Base-by-base conservation (phyloP, 176 grass and related monocot species). In the Thalia dealbata region DNA sequence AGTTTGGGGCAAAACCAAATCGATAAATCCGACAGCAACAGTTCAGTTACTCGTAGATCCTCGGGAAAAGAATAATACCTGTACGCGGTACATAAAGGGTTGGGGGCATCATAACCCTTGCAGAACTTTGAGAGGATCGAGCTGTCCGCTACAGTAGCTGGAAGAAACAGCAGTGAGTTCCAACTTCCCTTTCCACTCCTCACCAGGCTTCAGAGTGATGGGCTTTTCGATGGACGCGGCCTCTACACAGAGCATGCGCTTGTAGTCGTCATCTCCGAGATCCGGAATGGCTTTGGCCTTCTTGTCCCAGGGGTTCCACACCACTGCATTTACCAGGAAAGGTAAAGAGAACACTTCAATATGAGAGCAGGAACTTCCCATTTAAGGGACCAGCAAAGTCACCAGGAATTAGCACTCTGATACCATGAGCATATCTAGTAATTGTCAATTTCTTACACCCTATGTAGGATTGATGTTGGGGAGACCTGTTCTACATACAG, bases 221-320 rank as follows among this genome's bases (percentile, higher is more conserved):
- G 69, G 24, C 50, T 72, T 72, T 46, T 72, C 69, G 15, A 72
- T 72, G 69, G 46, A n/a, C 19, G 69, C 69, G 52, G 69, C 69
- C 10, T 72, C 69, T 18, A 72, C 69, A 0, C 46, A 72, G 5
- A 72, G 44, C 69, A 72, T 72, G 9, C 25, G 22, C 23, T 72
- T 72, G 16, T 72, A 72, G 7, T 72, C 69, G 15, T 72, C 69
- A 54, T 72, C 69, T 29, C 69, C 69, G 52, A 72, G 41, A 72
- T 72, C 69, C 30, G 69, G 69, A 42, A 72, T 72, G 10, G 69
- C 46, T 72, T 72, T 72, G 46, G 69, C 46, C 24, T 52, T 72
- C 26, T 15, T 72, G 48, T 72, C 69, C 69, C 69, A 72, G 30
- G 69, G 69, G 46, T 72, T 72, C 69, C 69, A 72, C 18, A 72